These are phyloP conservation scores for Coccomyxa sp. DNA, from an alignment of 139 green algal genomes.

Conservation along the genomic window DNA sequence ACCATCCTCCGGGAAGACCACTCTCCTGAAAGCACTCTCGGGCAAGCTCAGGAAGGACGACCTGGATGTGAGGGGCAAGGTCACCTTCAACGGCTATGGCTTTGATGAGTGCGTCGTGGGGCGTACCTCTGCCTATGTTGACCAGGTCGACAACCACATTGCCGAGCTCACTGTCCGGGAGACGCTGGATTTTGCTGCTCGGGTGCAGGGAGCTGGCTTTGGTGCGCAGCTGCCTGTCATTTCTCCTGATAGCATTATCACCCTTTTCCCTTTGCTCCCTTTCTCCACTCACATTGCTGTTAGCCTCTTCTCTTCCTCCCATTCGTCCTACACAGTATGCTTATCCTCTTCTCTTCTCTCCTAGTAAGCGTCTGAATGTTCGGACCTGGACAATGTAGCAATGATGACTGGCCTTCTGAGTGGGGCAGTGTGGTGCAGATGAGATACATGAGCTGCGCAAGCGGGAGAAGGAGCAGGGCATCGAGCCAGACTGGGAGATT, in stretches of 20 bases:
- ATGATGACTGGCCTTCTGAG: no score
- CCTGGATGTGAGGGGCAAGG: constrained; percentile 7
- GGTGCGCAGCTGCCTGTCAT: background rate
- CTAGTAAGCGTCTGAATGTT: no score
- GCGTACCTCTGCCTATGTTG: constrained; percentile 44
- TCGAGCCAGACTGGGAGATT: constrained; percentile 37
- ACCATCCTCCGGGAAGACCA: constrained; percentile 41
- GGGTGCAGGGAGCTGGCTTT: constrained; percentile 10
- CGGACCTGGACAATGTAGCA: no score
- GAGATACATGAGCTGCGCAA: constrained; percentile 18
- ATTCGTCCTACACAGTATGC: no score
- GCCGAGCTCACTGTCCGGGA: constrained; percentile 37
- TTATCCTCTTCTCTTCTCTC: no score
- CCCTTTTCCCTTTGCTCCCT: background rate
- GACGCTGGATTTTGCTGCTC: constrained; percentile 36
- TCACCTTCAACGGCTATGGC: constrained; percentile 48
- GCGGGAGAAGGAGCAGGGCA: constrained; percentile 28
- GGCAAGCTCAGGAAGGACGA: constrained; percentile 18
- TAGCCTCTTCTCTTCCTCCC: no score
- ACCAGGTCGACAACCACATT: constrained; percentile 32
- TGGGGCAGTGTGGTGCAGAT: constrained; percentile 10
- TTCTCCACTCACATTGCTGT: no score
- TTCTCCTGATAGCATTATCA: background rate
- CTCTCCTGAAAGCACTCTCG: constrained; percentile 37
- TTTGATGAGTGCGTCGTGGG: constrained; percentile 47